phyloP scores from a whole-genome alignment of 192 early-diverging fungal genomes.

The Spizellomyces sp. region DNA sequence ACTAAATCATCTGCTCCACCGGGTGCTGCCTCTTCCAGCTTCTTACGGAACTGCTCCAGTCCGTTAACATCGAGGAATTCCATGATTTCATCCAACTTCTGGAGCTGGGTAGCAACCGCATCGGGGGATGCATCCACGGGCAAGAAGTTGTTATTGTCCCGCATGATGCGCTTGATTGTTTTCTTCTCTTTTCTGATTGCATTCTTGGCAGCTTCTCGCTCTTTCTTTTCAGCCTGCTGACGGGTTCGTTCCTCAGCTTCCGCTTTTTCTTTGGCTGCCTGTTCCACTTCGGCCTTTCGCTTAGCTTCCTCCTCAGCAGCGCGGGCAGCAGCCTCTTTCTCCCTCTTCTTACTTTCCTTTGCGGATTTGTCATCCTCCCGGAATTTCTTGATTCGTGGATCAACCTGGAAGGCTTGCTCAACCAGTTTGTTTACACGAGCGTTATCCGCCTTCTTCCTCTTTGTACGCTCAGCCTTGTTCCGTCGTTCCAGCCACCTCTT shows the following conservation, averaged over 20 bases:
- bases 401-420: constrained; percentile 77
- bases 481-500: constrained; percentile 94
- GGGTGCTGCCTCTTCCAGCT: constrained; percentile 40
- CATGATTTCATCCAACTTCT: constrained; percentile 78
- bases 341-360: constrained; percentile 88
- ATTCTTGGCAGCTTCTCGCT: constrained; percentile 86
- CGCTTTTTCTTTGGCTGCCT: constrained; percentile 57
- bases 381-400: constrained; percentile 90
- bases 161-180: constrained; percentile 68
- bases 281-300: constrained; percentile 59
- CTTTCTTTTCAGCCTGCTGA: constrained; percentile 60
- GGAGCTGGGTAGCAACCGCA: constrained; percentile 69
- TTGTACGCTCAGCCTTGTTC: constrained; percentile 90
- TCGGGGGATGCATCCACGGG: constrained; percentile 60
- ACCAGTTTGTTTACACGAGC: constrained; percentile 82
- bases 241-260: constrained; percentile 66
- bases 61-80: constrained; percentile 46
- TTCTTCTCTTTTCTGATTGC: constrained; percentile 91
- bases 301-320: constrained; percentile 54
- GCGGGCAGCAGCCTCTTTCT: constrained; percentile 70
- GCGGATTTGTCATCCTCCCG: constrained; percentile 88
- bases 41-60: constrained; percentile 45
- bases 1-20: constrained; percentile 30
- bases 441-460: constrained; percentile 97
- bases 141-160: constrained; percentile 77